These are phyloP conservation scores for Mychonastes homosphaera DNA, from an alignment of 139 green algal species.

Conservation along the genomic window DNA sequence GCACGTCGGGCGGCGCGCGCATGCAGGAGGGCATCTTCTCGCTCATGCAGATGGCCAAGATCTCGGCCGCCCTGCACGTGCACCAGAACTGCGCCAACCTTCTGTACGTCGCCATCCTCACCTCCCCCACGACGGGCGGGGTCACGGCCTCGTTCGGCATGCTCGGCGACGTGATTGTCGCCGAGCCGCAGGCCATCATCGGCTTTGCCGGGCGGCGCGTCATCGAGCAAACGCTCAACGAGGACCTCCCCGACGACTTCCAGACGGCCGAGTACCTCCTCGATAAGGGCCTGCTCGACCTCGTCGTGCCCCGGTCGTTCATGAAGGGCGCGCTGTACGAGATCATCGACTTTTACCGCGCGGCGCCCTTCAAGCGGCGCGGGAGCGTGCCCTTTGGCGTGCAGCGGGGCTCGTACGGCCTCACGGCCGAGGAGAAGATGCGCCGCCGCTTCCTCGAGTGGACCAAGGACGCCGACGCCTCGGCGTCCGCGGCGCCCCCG, in stretches of 20 bases:
- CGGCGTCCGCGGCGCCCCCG: neutral
- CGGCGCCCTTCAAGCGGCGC: slow-evolving; percentile 39
- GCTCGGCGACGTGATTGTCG: slow-evolving; percentile 51
- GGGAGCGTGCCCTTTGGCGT: slow-evolving; percentile 40
- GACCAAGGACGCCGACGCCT: neutral
- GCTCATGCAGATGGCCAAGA: slow-evolving; percentile 55
- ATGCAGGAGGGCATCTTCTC: slow-evolving; percentile 68
- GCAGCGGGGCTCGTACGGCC: slow-evolving; percentile 32
- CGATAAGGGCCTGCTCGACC: slow-evolving; percentile 46
- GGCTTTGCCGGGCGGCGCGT: slow-evolving; percentile 46
- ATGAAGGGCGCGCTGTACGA: slow-evolving; percentile 51
- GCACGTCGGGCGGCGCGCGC: slow-evolving; percentile 43
- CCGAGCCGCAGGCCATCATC: slow-evolving; percentile 49
- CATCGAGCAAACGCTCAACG: slow-evolving; percentile 53
- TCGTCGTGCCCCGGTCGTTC: slow-evolving; percentile 48
- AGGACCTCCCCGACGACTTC: slow-evolving; percentile 54
- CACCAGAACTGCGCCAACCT: slow-evolving; percentile 54
- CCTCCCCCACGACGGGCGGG: slow-evolving; percentile 45
- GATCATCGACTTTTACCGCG: slow-evolving; percentile 52
- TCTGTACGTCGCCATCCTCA: slow-evolving; percentile 48
- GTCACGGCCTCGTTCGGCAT: slow-evolving; percentile 50
- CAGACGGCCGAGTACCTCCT: slow-evolving; percentile 56
- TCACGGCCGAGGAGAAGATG: slow-evolving; percentile 28
- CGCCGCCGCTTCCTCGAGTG: slow-evolving; percentile 17
- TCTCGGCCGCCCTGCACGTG: slow-evolving; percentile 42